phyloP scores from a whole-genome alignment of 148 eudicot genomes.

The Salicornia ramosissima region DNA sequence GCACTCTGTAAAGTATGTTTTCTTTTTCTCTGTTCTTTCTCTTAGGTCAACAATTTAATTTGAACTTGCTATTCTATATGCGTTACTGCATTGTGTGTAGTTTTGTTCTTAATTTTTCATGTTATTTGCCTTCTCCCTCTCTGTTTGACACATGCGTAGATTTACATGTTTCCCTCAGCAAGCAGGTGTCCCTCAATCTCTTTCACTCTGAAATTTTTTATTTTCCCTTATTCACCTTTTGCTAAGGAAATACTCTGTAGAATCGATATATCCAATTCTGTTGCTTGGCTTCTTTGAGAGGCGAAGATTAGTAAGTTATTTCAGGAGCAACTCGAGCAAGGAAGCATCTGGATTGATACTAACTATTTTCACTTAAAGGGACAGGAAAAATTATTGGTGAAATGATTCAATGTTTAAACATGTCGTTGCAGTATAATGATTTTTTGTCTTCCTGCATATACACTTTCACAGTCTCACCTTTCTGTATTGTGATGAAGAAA shows the following conservation, averaged over 20 bases:
- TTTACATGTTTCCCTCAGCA: no score
- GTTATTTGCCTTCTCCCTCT: neutral
- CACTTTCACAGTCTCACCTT: neutral
- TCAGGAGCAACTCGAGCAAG: no score
- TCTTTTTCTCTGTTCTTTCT: constrained; percentile 5
- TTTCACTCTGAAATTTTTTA: neutral
- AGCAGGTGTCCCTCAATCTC: neutral
- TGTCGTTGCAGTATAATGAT: neutral
- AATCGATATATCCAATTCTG: no score
- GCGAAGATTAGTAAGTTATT: no score
- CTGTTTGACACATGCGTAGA: neutral
- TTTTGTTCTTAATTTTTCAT: neutral
- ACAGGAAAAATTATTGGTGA: neutral
- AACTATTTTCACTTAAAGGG: no score
- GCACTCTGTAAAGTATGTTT: constrained; percentile 63
- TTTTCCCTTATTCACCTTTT: no score
- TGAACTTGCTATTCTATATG: neutral
- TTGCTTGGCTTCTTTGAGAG: no score
- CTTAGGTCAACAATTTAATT: neutral
- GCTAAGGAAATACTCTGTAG: no score
- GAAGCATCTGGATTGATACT: no score
- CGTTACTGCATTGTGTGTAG: neutral
- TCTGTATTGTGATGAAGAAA: neutral
- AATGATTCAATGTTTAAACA: neutral
- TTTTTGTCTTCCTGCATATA: neutral